A percentile compares a stretch with the other conserved stretches of the same genome.
phyloP scores from a whole-genome alignment of 768 basidiomycete genomes.

The Lepiota venenata region DNA sequence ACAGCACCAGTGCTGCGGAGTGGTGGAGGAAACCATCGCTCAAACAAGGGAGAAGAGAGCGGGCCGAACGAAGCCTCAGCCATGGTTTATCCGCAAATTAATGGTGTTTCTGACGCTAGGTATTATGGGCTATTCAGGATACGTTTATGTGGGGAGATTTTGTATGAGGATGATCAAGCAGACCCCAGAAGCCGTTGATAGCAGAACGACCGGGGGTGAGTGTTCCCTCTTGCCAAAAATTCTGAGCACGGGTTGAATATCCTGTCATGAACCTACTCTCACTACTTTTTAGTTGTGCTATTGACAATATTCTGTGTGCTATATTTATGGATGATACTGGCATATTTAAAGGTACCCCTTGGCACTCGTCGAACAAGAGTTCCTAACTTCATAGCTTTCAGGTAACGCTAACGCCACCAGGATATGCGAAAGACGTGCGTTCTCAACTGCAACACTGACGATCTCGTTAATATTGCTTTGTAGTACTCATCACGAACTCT shows the following conservation, averaged over 20 bases:
- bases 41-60: conserved; percentile 38
- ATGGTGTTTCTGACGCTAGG: conserved; percentile 55
- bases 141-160: conserved; percentile 76
- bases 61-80: conserved; percentile 48
- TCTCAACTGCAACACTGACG: neutral
- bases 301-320: conserved; percentile 61
- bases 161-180: conserved; percentile 67
- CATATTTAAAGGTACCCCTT: conserved; percentile 60
- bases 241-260: neutral
- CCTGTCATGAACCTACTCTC: conserved; percentile 6
- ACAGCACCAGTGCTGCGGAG: conserved; percentile 41
- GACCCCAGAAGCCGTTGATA: conserved; percentile 38
- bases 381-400: conserved; percentile 23
- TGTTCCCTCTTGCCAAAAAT: conserved; percentile 17
- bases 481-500: conserved; percentile 3
- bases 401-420: conserved; percentile 67
- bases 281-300: conserved; percentile 52
- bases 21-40: conserved; percentile 46
- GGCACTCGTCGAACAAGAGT: neutral
- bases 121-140: conserved; percentile 64
- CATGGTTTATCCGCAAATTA: conserved; percentile 74
- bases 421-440: conserved; percentile 64
- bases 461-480: neutral
- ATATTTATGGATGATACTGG: conserved; percentile 73
- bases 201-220: conserved; percentile 64